Evolutionary conservation across 2,329 filamentous ascomycete genomes (phyloP).

Genomic region (Nemania sp.): DNA sequence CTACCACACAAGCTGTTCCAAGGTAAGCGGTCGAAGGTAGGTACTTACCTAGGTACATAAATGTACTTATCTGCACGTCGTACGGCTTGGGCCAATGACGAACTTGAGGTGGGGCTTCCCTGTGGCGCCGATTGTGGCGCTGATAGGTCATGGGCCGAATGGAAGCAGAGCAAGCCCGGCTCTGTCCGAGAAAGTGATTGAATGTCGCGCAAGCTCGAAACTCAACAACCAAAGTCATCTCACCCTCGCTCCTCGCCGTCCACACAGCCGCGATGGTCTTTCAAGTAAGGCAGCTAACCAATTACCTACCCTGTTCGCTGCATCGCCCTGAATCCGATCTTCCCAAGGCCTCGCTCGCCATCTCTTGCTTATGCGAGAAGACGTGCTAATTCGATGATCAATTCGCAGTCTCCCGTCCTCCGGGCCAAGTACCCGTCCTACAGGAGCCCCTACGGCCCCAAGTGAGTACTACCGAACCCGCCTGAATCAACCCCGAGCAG

Average conservation of each 20-base stretch:
- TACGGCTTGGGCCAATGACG: no score
- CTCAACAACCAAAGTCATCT: constrained; percentile 24
- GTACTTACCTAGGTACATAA: no score
- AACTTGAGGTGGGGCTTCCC: no score
- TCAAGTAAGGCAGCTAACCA: constrained; percentile 31
- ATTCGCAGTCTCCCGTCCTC: constrained; percentile 54
- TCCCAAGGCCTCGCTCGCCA: no score
- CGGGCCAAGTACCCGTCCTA: constrained; percentile 51
- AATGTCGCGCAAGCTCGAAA: constrained; percentile 39
- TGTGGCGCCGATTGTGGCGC: not conserved
- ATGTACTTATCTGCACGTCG: no score
- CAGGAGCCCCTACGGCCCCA: constrained; percentile 68
- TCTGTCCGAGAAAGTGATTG: not conserved
- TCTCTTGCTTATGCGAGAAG: not conserved
- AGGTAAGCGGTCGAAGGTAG: no score
- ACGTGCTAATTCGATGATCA: constrained; percentile 8
- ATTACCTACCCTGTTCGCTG: not conserved
- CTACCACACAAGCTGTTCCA: no score
- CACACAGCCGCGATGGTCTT: constrained; percentile 34
- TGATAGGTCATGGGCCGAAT: no score
- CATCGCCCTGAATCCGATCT: not conserved
- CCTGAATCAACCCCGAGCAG: not conserved
- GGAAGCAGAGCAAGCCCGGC: no score
- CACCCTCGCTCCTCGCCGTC: constrained; percentile 22
- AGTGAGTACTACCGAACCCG: constrained; percentile 55